phyloP scores from a whole-genome alignment of 176 grass and related monocot species.

The Chrysopogon serrulatus region DNA sequence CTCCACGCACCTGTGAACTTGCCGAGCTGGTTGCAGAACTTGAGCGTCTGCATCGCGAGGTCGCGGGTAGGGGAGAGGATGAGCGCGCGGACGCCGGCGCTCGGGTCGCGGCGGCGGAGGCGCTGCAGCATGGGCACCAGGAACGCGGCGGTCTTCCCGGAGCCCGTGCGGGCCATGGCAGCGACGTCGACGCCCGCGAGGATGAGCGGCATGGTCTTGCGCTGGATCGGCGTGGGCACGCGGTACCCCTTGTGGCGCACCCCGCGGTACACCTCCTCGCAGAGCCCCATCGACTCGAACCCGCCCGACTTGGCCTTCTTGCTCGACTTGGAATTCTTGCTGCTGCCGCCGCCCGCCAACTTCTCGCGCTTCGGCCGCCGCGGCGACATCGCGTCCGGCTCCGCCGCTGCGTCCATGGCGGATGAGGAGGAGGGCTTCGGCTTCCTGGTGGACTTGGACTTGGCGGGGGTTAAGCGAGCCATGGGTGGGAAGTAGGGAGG shows the following conservation, averaged over 20 bases:
- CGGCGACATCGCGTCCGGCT: neutral
- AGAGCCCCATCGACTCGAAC: conserved; percentile 88
- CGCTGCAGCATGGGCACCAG: conserved; percentile 92
- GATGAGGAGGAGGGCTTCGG: neutral
- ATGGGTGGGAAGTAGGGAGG: conserved; percentile 31
- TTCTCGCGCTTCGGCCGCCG: neutral
- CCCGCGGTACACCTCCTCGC: conserved; percentile 70
- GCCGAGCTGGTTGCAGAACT: conserved; percentile 85
- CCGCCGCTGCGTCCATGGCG: neutral
- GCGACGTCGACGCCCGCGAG: conserved; percentile 76
- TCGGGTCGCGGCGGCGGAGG: conserved; percentile 68
- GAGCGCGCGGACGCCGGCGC: conserved; percentile 74
- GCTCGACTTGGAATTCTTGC: conserved; percentile 26
- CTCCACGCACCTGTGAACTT: conserved; percentile 78
- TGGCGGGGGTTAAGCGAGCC: conserved; percentile 35
- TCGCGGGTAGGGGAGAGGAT: conserved; percentile 93
- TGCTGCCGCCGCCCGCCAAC: neutral
- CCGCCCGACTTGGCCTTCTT: conserved; percentile 93
- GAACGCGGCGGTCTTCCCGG: conserved; percentile 94
- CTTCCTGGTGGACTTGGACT: conserved; percentile 20
- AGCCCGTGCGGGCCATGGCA: conserved; percentile 92
- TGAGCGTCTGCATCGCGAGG: conserved; percentile 90
- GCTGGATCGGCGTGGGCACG: conserved; percentile 96
- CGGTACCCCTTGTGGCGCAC: conserved; percentile 91
- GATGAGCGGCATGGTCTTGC: conserved; percentile 92